Conservation (phyloP, 148 eudicot species). For the Selenicereus undatus region DNA sequence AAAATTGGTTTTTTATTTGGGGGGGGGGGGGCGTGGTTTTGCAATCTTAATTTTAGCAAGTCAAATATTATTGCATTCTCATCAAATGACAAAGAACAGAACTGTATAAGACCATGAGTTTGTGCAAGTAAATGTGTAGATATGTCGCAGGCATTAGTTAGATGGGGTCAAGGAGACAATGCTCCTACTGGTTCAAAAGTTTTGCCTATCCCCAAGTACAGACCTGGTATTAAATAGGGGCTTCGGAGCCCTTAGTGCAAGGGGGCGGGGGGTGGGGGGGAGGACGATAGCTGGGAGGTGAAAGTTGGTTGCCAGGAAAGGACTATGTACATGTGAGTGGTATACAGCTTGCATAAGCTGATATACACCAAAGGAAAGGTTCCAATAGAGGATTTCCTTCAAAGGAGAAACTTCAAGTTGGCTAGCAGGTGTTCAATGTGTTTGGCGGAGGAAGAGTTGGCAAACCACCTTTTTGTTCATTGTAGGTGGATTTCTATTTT, state of each 20-base stretch:
- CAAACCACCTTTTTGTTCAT: neutral
- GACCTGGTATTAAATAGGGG: neutral
- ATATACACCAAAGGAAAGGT: neutral
- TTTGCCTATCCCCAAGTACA: neutral
- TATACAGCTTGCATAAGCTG: neutral
- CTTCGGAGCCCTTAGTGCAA: neutral
- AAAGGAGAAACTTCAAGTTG: neutral
- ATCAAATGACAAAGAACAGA: no score
- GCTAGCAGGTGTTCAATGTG: neutral
- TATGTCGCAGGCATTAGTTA: neutral
- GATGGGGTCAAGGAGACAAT: neutral
- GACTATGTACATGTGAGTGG: neutral
- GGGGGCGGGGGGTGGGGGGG: neutral
- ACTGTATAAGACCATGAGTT: no score
- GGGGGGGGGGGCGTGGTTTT: no score
- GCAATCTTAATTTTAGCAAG: no score
- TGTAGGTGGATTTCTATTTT: neutral
- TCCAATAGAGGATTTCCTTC: neutral
- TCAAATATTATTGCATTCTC: no score
- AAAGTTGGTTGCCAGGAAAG: neutral
- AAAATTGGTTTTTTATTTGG: no score
- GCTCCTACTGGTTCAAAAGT: neutral
- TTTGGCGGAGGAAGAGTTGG: neutral
- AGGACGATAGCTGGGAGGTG: neutral
- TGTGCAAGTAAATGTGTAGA: no score